Evolutionary conservation across 345 rosid species (phyloP), one percentile per base, ranked within the genome.

Genomic region (Lepidium africanum): DNA sequence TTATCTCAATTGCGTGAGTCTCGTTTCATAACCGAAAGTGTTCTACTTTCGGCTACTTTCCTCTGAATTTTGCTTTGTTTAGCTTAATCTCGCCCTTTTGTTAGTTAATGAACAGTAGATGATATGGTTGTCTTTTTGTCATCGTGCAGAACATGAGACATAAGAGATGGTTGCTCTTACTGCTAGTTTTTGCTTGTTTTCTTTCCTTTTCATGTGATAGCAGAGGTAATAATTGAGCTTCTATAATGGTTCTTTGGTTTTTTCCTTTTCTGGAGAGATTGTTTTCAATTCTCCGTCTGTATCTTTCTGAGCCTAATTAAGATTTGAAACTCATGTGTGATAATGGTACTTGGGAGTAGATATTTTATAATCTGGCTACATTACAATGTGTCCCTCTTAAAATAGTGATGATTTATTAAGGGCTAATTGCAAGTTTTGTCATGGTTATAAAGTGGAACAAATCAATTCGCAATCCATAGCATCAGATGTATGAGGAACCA

Each of bases 131-230:
- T 55, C 16, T 11, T 17, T 45, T 36, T 40, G 11, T 39, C 14
- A 6, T 3, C 38, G 63, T 43, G 74, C 82, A 84, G 87, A 68
- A 42, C 0, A 87, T 87, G 94, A 79, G 62, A 42, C 76, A 21
- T 50, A 82, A 49, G 48, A 55, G 77, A 67, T 74, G 59, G 79
- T 46, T 84, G n/a, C 15, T 61, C 53, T 49, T 78, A 7, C 32
- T 78, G 59, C 73, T 70, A 51, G 52, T 80, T 49, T 60, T 75
- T 51, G 64, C 60, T 39, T 76, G 52, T 64, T 67, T 84, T 23
- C 37, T 77, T 58, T 71, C 51, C 21, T 74, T 58, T 48, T 77
- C 85, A 50, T 14, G 49, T 59, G 81, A 75, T 6, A 81, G 33
- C 33, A 30, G 87, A 85, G 89, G 89, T 87, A 25, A 42, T 74